These are phyloP conservation scores for Immersiella caudata DNA, from an alignment of 495 filamentous ascomycete species.

Conservation along the genomic window DNA sequence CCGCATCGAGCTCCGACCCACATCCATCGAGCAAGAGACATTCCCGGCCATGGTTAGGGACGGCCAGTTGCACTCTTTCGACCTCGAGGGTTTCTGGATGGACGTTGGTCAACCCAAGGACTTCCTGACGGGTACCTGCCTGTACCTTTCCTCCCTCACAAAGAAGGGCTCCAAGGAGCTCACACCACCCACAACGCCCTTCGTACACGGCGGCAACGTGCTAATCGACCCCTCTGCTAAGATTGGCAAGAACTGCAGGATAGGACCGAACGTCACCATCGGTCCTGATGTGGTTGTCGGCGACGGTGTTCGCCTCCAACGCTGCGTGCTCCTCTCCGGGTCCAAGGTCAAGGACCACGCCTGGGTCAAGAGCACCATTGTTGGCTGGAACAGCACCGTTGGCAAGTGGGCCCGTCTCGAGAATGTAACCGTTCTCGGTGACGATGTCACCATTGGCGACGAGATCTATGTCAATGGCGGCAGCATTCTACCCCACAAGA, in stretches of 20 bases:
- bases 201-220: conserved; percentile 93
- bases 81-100: conserved; percentile 99
- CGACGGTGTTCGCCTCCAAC: conserved; percentile 92
- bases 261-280: conserved; percentile 97
- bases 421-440: conserved; percentile 95
- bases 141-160: conserved; percentile 90
- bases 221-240: conserved; percentile 93
- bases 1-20: conserved; percentile 94
- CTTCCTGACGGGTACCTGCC: conserved; percentile 93
- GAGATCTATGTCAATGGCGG: conserved; percentile 99
- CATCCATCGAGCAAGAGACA: conserved; percentile 99
- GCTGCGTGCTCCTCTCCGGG: conserved; percentile 85
- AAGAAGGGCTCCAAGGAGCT: conserved; percentile 92
- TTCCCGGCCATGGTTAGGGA: conserved; percentile 95
- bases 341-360: conserved; percentile 98
- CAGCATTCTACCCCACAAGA: conserved; percentile 96
- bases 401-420: conserved; percentile 95
- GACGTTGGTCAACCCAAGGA: conserved; percentile 99
- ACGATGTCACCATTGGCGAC: conserved; percentile 98
- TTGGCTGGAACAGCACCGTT: conserved; percentile 97
- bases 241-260: conserved; percentile 98
- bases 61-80: conserved; percentile 93
- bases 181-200: conserved; percentile 72
- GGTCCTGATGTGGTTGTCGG: conserved; percentile 93
- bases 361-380: conserved; percentile 99